A percentile compares a stretch with the other conserved stretches of the same genome.
phyloP scores from a whole-genome alignment of 352 stramenopile genomes.

The Globisporangium radiosum region DNA sequence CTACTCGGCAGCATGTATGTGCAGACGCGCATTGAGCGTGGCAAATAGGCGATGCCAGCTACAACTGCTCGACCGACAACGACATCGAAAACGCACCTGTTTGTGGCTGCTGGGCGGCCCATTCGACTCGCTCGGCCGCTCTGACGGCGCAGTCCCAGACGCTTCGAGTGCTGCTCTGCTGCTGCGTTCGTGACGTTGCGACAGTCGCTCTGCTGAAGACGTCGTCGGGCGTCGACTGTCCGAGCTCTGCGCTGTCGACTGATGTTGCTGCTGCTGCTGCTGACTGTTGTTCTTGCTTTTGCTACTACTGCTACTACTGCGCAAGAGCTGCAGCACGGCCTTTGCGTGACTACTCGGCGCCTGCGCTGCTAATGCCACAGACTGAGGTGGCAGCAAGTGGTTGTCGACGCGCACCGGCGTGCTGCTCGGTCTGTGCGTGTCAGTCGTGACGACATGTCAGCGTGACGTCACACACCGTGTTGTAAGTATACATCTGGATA shows the following conservation, averaged over 20 bases:
- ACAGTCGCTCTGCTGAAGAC: neutral
- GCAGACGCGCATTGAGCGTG: no score
- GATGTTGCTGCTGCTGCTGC: neutral
- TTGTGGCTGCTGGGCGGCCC: no score
- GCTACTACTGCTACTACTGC: neutral
- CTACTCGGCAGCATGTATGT: no score
- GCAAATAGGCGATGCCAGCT: no score
- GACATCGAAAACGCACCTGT: neutral
- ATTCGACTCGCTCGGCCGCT: neutral
- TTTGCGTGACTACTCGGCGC: constrained; percentile 19
- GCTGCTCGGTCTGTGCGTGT: constrained; percentile 10
- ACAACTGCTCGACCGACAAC: no score
- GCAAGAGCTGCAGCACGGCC: constrained; percentile 28
- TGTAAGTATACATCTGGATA: no score
- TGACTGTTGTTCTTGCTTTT: neutral
- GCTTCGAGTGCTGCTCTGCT: neutral
- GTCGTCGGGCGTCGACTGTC: no score
- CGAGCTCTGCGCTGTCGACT: neutral
- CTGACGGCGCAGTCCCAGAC: neutral
- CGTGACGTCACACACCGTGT: no score
- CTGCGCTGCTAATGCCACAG: neutral
- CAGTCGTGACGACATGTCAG: neutral
- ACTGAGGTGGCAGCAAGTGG: constrained; percentile 26
- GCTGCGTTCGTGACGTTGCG: neutral
- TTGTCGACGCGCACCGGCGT: constrained; percentile 25